Percentiles rank a stretch among this genome's conserved stretches.
These are phyloP conservation scores for Backusella parvicylindrica DNA, from an alignment of 192 early-diverging fungal genomes.

Conservation along the genomic window DNA sequence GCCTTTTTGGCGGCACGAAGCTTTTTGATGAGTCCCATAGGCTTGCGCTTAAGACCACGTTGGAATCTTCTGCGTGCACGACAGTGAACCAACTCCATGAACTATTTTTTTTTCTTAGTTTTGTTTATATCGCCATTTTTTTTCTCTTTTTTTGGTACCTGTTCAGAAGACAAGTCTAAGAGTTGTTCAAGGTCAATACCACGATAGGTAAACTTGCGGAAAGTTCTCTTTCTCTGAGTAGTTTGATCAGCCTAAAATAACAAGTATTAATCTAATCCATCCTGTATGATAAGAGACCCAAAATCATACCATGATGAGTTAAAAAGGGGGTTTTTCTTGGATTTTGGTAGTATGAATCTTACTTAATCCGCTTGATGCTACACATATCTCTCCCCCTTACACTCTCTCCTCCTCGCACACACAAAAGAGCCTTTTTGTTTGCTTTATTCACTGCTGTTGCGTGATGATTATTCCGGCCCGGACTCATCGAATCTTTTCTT, in stretches of 20 bases:
- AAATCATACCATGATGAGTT: not conserved
- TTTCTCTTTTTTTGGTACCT: constrained; percentile 37
- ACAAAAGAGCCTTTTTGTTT: no score
- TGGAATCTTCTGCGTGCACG: no score
- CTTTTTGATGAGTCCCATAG: constrained; percentile 99
- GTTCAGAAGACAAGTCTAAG: constrained; percentile 87
- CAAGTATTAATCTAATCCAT: not conserved
- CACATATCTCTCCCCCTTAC: no score
- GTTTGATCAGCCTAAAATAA: constrained; percentile 20
- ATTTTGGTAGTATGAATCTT: not conserved
- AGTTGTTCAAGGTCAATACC: constrained; percentile 96
- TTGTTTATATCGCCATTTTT: not conserved
- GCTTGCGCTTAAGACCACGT: constrained; percentile 98
- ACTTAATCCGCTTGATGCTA: not conserved
- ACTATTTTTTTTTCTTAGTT: constrained; percentile 49
- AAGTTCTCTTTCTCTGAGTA: constrained; percentile 83
- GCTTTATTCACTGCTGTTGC: no score
- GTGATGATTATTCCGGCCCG: no score
- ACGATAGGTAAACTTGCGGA: constrained; percentile 98
- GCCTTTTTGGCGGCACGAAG: constrained; percentile 97
- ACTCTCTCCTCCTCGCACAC: no score
- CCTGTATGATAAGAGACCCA: no score
- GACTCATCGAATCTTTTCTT: no score
- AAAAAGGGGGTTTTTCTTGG: not conserved
- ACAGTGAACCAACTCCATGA: no score